Evolutionary conservation across 768 basidiomycete genomes (phyloP).

Genomic region (Exsudoporus frostii): DNA sequence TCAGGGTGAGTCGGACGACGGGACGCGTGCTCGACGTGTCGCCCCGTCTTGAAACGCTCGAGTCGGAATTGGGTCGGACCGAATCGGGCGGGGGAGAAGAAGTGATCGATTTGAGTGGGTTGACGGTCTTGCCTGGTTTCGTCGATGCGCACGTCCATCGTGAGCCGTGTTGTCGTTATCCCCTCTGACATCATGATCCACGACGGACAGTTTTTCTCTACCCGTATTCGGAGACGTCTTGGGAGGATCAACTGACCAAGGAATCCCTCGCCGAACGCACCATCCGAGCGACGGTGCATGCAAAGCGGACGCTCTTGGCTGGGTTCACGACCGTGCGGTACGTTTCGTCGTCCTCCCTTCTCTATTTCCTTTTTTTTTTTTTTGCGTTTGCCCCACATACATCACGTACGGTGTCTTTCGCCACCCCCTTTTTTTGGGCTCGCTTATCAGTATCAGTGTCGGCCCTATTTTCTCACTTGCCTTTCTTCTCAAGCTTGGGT

Average conservation of each 20-base stretch:
- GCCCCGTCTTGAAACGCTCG: not conserved
- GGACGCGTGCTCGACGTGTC: conserved; percentile 50
- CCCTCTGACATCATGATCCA: no score
- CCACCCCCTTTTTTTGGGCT: not conserved
- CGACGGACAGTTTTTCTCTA: conserved; percentile 49
- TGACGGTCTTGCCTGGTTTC: conserved; percentile 55
- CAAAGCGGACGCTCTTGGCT: conserved; percentile 52
- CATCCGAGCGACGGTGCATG: conserved; percentile 59
- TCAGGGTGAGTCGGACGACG: conserved; percentile 43
- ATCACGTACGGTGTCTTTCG: not conserved
- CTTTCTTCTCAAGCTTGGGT: no score
- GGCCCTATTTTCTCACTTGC: not conserved
- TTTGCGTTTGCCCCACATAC: not conserved
- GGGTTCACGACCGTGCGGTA: conserved; percentile 65
- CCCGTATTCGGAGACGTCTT: conserved; percentile 55
- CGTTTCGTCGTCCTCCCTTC: not conserved
- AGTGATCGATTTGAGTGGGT: conserved; percentile 43
- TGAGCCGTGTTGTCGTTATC: conserved; percentile 25
- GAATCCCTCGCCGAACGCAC: conserved; percentile 58
- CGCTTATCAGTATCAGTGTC: not conserved
- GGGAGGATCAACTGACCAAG: conserved; percentile 59
- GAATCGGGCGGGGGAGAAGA: conserved; percentile 14
- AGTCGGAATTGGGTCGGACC: not conserved
- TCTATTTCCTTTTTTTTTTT: no score
- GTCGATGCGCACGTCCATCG: conserved; percentile 58